Conservation (phyloP, 139 green algal species). For the Tetradesmus lagerheimii region DNA sequence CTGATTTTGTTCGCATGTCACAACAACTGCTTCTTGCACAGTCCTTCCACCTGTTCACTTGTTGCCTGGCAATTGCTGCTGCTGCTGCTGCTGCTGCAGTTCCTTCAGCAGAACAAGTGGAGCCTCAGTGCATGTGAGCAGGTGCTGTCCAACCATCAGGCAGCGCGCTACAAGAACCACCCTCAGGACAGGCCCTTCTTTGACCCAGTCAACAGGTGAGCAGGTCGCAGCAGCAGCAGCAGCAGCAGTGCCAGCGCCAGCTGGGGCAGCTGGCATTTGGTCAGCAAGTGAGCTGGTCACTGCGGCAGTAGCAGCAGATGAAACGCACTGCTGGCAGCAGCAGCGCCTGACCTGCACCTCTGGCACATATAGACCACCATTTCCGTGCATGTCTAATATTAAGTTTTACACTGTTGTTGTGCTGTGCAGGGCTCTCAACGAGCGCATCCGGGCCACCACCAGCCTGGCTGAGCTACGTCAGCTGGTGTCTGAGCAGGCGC, state of each 20-base stretch:
- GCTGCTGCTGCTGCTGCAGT: constrained; percentile 6
- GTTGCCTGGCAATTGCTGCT: background rate
- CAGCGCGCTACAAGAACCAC: background rate
- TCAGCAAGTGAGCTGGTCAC: too few species aligned
- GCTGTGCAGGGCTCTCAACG: background rate
- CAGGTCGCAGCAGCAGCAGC: background rate
- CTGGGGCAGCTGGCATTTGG: background rate
- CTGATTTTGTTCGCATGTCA: too few species aligned
- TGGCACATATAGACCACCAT: too few species aligned
- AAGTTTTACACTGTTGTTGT: too few species aligned
- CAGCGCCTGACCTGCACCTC: too few species aligned
- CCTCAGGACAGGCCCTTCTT: background rate
- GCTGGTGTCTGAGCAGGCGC: background rate
- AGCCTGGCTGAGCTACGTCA: constrained; percentile 17
- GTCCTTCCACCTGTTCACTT: too few species aligned
- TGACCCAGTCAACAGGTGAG: background rate
- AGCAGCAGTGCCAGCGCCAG: background rate
- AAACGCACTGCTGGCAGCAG: background rate
- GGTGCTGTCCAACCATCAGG: constrained; percentile 27
- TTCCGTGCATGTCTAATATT: too few species aligned
- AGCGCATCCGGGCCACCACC: background rate
- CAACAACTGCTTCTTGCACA: too few species aligned
- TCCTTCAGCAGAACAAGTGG: background rate
- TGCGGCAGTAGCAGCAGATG: background rate
- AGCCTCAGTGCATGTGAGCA: constrained; percentile 28